Conservation (phyloP, 192 early-diverging fungal species). For the Rhizophagus clarus region DNA sequence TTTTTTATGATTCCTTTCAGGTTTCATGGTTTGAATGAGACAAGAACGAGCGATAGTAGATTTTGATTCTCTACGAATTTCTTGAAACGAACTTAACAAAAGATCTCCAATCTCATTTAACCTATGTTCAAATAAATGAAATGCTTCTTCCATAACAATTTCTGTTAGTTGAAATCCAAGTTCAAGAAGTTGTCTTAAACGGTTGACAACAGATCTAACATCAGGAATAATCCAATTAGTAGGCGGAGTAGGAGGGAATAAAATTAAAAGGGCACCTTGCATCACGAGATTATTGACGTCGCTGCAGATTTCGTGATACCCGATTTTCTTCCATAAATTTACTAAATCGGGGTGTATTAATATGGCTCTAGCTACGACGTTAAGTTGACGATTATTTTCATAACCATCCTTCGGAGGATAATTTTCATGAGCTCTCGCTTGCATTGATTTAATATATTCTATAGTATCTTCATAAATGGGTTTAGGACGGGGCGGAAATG, state of each 20-base stretch:
- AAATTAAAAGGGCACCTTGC: neutral
- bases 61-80: no score
- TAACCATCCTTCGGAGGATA: neutral
- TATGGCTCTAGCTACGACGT: slow-evolving; percentile 8
- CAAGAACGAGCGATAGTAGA: no score
- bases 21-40: no score
- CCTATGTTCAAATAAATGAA: slow-evolving; percentile 10
- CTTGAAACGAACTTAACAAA: neutral
- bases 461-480: neutral
- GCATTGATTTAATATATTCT: neutral
- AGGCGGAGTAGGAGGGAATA: slow-evolving; percentile 5
- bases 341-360: slow-evolving; percentile 10
- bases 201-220: neutral
- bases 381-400: slow-evolving; percentile 1
- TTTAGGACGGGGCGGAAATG: slow-evolving; percentile 12
- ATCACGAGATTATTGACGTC: neutral
- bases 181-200: neutral
- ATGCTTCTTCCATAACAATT: no score
- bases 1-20: no score
- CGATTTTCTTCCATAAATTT: neutral
- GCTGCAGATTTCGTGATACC: neutral
- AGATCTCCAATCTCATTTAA: neutral
- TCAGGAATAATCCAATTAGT: neutral
- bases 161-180: slow-evolving; percentile 5
- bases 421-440: neutral